Percentiles rank a stretch among this genome's conserved stretches.
phyloP scores from a whole-genome alignment of 768 basidiomycete species.

The Naganishia friedmannii region DNA sequence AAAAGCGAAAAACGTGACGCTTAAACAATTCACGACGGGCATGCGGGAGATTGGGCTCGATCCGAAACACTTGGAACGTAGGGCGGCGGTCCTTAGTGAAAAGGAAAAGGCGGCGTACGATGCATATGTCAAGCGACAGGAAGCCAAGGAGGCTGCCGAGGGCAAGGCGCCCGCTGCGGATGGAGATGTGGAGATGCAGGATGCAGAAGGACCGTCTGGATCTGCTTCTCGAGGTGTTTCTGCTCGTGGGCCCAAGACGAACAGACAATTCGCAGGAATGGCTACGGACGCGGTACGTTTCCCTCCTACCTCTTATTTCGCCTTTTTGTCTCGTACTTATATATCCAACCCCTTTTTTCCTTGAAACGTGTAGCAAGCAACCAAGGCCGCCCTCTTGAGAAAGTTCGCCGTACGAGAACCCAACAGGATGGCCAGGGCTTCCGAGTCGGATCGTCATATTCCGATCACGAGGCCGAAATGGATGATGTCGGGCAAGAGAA shows the following conservation, averaged over 20 bases:
- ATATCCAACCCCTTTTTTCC: background rate
- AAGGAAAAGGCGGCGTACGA: conserved; percentile 58
- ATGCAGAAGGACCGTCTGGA: conserved; percentile 26
- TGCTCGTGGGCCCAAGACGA: conserved; percentile 41
- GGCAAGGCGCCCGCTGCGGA: conserved; percentile 51
- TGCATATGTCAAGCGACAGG: conserved; percentile 44
- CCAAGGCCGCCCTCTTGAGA: conserved; percentile 67
- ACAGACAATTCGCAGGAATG: conserved; percentile 75
- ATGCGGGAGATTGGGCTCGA: conserved; percentile 86
- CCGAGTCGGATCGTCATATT: conserved; percentile 62
- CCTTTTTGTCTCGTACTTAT: background rate
- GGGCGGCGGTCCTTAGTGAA: conserved; percentile 70
- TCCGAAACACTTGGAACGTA: conserved; percentile 78
- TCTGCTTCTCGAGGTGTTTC: background rate
- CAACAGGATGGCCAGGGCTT: conserved; percentile 83
- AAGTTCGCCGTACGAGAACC: conserved; percentile 82
- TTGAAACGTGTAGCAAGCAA: conserved; percentile 5
- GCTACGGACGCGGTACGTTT: conserved; percentile 69
- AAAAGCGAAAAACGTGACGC: conserved; percentile 63
- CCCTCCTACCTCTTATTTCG: conserved; percentile 41
- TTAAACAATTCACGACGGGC: conserved; percentile 72
- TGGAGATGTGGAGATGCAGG: conserved; percentile 60
- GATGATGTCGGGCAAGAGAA: conserved; percentile 51
- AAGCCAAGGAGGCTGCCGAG: conserved; percentile 61
- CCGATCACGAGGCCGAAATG: conserved; percentile 52